A percentile compares a stretch with the other conserved stretches of the same genome.
Conservation (phyloP, 2,329 filamentous ascomycete species). For the Fusarium hainanense region DNA sequence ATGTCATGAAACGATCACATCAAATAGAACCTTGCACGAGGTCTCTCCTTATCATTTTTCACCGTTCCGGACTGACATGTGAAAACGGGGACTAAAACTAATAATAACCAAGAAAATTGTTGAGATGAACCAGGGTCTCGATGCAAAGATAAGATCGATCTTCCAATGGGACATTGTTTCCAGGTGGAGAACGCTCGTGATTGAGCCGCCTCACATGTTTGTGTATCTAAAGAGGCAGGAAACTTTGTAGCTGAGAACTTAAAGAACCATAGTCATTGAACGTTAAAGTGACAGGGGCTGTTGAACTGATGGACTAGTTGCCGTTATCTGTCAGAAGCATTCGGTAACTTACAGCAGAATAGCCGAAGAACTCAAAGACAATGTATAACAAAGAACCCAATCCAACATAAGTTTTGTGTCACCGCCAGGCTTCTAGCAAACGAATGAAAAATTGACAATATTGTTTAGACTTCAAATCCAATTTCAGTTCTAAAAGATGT, state of each 20-base stretch:
- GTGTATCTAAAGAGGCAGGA: slow-evolving; percentile 6
- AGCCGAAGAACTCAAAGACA: not conserved
- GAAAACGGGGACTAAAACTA: slow-evolving; percentile 32
- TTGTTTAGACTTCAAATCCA: not conserved
- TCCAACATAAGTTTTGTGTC: not conserved
- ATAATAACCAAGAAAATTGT: slow-evolving; percentile 30
- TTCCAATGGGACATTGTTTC: slow-evolving; percentile 33
- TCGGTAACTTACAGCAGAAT: not conserved
- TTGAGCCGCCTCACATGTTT: slow-evolving; percentile 12
- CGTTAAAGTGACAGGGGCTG: not conserved
- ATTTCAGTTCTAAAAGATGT: not conserved
- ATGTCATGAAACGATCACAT: slow-evolving; percentile 20
- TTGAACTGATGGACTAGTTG: not conserved
- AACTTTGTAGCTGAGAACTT: not conserved
- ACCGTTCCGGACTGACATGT: slow-evolving; percentile 39
- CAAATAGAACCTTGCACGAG: slow-evolving; percentile 30
- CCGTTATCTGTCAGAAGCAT: not conserved
- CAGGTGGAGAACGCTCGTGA: slow-evolving; percentile 23
- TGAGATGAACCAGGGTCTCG: slow-evolving; percentile 30
- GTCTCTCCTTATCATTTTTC: slow-evolving; percentile 22
- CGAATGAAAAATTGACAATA: not conserved
- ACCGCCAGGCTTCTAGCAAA: not conserved
- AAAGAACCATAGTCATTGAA: not conserved
- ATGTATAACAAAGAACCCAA: not conserved
- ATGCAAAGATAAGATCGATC: slow-evolving; percentile 29